Conservation (phyloP, 202 grass and related monocot species). For the Eragrostis tef region DNA sequence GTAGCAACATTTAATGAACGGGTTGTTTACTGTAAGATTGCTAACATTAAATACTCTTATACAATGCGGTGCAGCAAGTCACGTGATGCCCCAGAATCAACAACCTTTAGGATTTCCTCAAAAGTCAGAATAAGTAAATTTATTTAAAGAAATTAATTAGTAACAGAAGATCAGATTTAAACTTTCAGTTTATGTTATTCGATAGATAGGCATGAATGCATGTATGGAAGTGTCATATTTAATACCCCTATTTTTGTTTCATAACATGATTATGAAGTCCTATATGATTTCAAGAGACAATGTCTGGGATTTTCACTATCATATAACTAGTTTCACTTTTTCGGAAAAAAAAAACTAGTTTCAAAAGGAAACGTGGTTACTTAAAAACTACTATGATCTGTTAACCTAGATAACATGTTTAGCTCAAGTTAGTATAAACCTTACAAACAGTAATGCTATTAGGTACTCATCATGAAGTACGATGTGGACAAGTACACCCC, state of each 20-base stretch:
- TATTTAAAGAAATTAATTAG: conserved; percentile 11
- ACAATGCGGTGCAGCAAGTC: conserved; percentile 7
- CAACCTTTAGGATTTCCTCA: neutral
- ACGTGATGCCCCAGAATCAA: conserved; percentile 15
- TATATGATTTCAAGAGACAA: neutral
- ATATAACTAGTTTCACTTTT: no score
- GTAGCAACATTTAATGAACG: neutral
- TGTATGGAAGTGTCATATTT: neutral
- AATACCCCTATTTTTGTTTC: conserved; percentile 1
- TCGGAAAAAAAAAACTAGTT: no score
- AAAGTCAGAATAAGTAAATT: neutral
- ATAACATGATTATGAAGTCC: conserved; percentile 16
- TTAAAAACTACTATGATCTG: neutral
- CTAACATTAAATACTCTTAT: conserved; percentile 30
- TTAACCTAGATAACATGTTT: neutral
- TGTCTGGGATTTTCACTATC: no score
- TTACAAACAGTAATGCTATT: conserved; percentile 6
- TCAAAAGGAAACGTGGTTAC: neutral
- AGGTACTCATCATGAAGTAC: neutral
- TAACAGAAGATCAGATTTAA: conserved; percentile 8
- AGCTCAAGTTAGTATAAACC: neutral
- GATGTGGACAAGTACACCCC: neutral
- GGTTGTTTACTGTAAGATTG: conserved; percentile 11
- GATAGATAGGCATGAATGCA: neutral
- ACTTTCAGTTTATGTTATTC: neutral